A percentile compares a stretch with the other conserved stretches of the same genome.
Conservation (phyloP, 176 grass and related monocot genomes). For the Puccinellia tenuiflora region DNA sequence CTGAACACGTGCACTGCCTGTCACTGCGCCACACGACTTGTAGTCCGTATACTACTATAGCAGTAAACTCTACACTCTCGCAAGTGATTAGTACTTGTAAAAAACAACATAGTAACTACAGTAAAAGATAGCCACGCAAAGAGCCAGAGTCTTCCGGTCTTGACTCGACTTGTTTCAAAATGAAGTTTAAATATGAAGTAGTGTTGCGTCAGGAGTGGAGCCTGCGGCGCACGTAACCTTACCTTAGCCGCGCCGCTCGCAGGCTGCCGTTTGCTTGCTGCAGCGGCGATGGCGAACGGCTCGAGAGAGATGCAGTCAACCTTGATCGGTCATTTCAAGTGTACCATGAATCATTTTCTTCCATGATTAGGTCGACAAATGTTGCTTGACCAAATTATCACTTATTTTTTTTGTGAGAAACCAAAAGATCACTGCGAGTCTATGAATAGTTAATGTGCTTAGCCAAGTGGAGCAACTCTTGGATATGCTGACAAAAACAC, state of each 20-base stretch:
- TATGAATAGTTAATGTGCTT: background rate
- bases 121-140: background rate
- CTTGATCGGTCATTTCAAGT: background rate
- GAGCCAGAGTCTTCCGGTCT: background rate
- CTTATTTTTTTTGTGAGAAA: no score
- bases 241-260: background rate
- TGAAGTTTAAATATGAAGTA: background rate
- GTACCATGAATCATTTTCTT: background rate
- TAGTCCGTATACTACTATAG: background rate
- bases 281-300: conserved; percentile 32
- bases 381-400: background rate
- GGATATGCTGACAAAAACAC: background rate
- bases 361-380: no score
- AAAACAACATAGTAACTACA: background rate
- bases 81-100: background rate
- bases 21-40: background rate
- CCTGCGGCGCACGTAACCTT: conserved; percentile 17
- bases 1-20: conserved; percentile 11
- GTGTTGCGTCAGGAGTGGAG: background rate
- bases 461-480: background rate
- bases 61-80: background rate
- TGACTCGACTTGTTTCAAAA: background rate
- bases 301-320: no score
- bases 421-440: background rate
- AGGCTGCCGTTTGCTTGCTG: conserved; percentile 35